A percentile compares a stretch with the other conserved stretches of the same genome.
These are phyloP conservation scores for Ceratobasidium sp. DNA, from an alignment of 1,284 basidiomycete species.

Conservation along the genomic window DNA sequence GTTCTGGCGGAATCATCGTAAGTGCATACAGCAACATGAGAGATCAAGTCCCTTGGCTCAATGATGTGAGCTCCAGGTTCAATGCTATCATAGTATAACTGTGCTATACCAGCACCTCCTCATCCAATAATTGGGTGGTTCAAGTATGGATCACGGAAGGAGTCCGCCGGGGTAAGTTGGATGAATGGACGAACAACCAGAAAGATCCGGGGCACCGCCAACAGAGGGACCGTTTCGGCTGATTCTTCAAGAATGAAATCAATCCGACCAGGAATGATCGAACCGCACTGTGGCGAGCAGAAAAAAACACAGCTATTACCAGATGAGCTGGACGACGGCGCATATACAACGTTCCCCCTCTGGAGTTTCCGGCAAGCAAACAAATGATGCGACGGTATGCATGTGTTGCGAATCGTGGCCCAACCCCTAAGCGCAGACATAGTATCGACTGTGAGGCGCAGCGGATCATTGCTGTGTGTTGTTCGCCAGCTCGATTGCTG, in stretches of 20 bases:
- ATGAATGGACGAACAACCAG: background rate
- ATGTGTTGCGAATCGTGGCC: background rate
- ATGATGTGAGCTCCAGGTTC: background rate
- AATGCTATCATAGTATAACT: background rate
- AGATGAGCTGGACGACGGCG: background rate
- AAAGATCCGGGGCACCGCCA: background rate
- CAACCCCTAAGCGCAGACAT: background rate
- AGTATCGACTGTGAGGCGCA: background rate
- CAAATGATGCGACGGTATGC: background rate
- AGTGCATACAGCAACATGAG: background rate
- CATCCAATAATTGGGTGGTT: background rate
- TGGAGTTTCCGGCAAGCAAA: background rate
- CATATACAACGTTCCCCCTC: constrained; percentile 2
- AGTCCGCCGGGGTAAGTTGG: background rate
- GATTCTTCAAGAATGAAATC: constrained; percentile 7
- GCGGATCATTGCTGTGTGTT: background rate
- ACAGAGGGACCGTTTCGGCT: background rate
- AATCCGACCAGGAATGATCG: background rate
- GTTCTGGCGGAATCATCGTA: background rate
- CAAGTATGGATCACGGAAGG: background rate
- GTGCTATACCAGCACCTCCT: background rate
- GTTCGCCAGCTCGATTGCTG: background rate
- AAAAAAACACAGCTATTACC: constrained; percentile 10
- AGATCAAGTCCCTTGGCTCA: background rate
- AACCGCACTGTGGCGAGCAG: background rate